These are phyloP conservation scores for Russula earlei DNA, from an alignment of 768 basidiomycete genomes.

Conservation along the genomic window DNA sequence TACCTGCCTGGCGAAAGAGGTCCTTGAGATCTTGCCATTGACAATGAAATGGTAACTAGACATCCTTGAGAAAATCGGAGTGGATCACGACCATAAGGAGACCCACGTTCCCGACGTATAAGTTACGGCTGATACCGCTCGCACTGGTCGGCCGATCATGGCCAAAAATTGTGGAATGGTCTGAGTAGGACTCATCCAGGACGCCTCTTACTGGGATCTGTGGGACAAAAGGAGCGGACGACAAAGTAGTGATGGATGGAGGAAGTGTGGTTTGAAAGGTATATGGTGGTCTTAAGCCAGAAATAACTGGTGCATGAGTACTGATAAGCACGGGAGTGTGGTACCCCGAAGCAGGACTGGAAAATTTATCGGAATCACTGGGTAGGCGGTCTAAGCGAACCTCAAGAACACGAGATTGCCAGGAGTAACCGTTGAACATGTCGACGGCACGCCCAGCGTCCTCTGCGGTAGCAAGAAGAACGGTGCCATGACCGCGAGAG, in stretches of 20 bases:
- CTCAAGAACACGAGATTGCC: constrained; percentile 89
- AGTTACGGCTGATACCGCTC: constrained; percentile 37
- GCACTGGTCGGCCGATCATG: constrained; percentile 23
- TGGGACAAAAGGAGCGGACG: constrained; percentile 18
- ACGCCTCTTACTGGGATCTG: constrained; percentile 8
- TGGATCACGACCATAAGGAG: constrained; percentile 15
- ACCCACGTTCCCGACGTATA: constrained; percentile 87
- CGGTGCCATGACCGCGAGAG: constrained; percentile 89
- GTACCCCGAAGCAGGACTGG: constrained; percentile 4
- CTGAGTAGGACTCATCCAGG: constrained; percentile 15
- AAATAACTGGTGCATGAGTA: constrained; percentile 6
- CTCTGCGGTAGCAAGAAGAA: constrained; percentile 87
- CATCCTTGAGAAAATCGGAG: constrained; percentile 16
- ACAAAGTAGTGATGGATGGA: constrained; percentile 9
- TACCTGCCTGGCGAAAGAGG: constrained; percentile 84
- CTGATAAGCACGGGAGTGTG: constrained; percentile 8
- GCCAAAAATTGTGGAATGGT: constrained; percentile 23
- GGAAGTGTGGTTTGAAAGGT: constrained; percentile 1
- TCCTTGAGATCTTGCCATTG: constrained; percentile 99
- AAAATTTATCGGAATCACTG: constrained; percentile 24
- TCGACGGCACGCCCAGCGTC: constrained; percentile 93
- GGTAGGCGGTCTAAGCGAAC: constrained; percentile 79
- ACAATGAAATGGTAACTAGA: constrained; percentile 80
- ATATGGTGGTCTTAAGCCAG: constrained; percentile 3
- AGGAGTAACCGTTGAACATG: constrained; percentile 94